These are phyloP conservation scores for Cynanchum wilfordii DNA, from an alignment of 257 asterid species.

Conservation along the genomic window DNA sequence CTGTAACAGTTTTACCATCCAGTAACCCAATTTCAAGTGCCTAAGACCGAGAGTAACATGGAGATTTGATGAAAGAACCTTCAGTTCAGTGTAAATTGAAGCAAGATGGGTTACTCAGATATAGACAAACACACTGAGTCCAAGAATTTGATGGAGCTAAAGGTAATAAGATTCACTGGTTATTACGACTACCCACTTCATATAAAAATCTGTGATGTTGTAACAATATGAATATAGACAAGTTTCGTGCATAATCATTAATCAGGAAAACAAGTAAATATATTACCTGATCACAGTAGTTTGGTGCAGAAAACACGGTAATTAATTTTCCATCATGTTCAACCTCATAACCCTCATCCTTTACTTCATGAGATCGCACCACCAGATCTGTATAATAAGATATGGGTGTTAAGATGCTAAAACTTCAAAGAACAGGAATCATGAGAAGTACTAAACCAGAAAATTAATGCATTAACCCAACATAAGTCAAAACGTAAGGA, in stretches of 20 bases:
- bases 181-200: background rate
- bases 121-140: background rate
- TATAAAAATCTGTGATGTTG: background rate
- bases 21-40: background rate
- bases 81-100: background rate
- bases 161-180: background rate
- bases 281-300: slow-evolving; percentile 95
- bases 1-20: background rate
- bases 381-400: slow-evolving; percentile 59
- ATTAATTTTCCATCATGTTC: slow-evolving; percentile 97
- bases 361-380: slow-evolving; percentile 99
- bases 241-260: slow-evolving; percentile 7
- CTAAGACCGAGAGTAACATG: background rate
- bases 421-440: background rate
- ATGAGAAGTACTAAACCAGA: background rate
- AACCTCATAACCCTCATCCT: slow-evolving; percentile 96
- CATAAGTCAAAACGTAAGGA: background rate
- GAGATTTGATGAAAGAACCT: background rate
- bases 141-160: background rate
- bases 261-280: slow-evolving; percentile 14
- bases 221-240: background rate
- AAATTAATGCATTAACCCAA: background rate
- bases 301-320: slow-evolving; percentile 97
- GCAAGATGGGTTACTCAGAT: background rate
- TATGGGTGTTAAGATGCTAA: background rate